Percentiles rank a stretch among this genome's conserved stretches.
Evolutionary conservation across 202 grass and related monocot genomes (phyloP).

Genomic region (Bolboschoenoplectus hybrid): DNA sequence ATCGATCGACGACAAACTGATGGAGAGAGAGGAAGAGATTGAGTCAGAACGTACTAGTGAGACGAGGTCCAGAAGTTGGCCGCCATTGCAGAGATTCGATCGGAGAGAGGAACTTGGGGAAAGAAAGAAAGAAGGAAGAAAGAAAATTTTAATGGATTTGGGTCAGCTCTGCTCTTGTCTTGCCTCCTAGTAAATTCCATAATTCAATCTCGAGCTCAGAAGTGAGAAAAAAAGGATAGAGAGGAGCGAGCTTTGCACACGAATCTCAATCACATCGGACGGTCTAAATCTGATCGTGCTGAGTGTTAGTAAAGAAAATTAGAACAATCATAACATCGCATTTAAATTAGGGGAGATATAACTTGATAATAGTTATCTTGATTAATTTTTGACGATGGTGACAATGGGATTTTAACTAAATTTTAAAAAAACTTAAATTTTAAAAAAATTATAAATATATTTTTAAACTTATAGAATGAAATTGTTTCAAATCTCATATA

Average conservation of each 20-base stretch:
- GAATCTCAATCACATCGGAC: neutral
- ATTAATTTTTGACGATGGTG: too few relatives aligned
- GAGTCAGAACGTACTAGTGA: slow-evolving; percentile 54
- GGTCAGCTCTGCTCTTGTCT: neutral
- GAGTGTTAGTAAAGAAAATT: too few relatives aligned
- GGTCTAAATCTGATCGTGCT: neutral
- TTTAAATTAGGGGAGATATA: too few relatives aligned
- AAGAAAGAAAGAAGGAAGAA: neutral
- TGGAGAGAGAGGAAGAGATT: neutral
- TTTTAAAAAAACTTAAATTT: too few relatives aligned
- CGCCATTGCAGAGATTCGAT: slow-evolving; percentile 50
- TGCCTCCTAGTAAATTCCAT: neutral
- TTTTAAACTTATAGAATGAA: too few relatives aligned
- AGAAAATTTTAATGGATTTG: neutral
- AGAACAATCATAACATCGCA: too few relatives aligned
- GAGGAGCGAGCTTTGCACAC: neutral
- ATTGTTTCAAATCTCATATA: too few relatives aligned
- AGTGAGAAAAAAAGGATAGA: neutral
- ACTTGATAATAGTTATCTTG: too few relatives aligned
- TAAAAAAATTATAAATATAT: too few relatives aligned
- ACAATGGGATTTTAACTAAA: too few relatives aligned
- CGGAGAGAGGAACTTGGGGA: slow-evolving; percentile 27
- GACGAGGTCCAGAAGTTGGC: slow-evolving; percentile 93
- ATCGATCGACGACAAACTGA: neutral
- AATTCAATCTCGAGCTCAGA: neutral